These are phyloP conservation scores for Chytriomyces hyalinus DNA, from an alignment of 192 early-diverging fungal species.

Conservation along the genomic window DNA sequence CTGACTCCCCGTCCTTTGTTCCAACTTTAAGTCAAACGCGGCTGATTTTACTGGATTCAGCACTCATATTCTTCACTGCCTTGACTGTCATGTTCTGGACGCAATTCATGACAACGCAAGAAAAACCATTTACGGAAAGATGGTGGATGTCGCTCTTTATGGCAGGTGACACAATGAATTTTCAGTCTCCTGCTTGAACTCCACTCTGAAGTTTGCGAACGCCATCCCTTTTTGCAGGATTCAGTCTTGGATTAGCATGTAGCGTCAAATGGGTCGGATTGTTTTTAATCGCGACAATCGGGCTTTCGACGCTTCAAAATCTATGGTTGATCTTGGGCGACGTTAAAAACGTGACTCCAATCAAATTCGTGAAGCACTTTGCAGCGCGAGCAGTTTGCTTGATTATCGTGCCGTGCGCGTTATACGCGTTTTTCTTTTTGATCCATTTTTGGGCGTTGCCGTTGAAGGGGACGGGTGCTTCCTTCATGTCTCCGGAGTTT, in stretches of 20 bases:
- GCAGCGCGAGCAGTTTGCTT: conserved; percentile 53
- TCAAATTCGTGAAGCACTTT: conserved; percentile 50
- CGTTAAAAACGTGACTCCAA: conserved; percentile 16
- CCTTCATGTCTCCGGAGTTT: conserved; percentile 64
- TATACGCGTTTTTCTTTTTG: conserved; percentile 53
- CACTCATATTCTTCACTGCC: conserved; percentile 57
- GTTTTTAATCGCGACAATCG: conserved; percentile 57
- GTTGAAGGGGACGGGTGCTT: conserved; percentile 40
- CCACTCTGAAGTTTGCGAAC: conserved; percentile 45
- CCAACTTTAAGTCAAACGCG: conserved; percentile 52
- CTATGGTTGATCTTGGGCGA: conserved; percentile 58
- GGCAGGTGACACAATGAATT: conserved; percentile 30
- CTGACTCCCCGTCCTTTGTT: neutral
- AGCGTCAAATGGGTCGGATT: conserved; percentile 65
- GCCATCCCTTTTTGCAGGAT: conserved; percentile 35
- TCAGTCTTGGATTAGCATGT: conserved; percentile 48
- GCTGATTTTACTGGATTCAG: conserved; percentile 58
- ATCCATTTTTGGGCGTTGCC: conserved; percentile 52
- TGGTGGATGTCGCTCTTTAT: conserved; percentile 53
- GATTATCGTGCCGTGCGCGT: conserved; percentile 50
- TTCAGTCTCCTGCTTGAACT: conserved; percentile 43
- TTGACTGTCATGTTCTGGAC: conserved; percentile 50
- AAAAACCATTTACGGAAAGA: conserved; percentile 47
- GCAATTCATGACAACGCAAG: conserved; percentile 46
- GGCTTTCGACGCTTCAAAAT: conserved; percentile 52